phyloP scores from a whole-genome alignment of 352 stramenopile genomes.

The Globisporangium paddicum region DNA sequence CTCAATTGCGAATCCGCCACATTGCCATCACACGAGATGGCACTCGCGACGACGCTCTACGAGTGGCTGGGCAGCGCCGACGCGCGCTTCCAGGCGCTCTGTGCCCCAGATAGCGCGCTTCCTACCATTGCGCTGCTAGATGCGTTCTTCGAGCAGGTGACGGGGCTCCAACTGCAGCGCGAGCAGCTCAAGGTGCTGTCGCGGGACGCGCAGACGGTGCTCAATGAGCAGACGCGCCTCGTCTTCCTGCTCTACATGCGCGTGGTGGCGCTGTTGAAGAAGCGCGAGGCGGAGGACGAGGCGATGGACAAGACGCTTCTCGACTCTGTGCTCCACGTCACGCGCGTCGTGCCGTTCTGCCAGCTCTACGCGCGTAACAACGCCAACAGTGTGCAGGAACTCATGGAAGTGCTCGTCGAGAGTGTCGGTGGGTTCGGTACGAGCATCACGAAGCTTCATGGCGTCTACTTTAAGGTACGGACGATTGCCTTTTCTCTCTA shows the following conservation, averaged over 20 bases:
- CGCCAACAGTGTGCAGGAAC: slow-evolving; percentile 13
- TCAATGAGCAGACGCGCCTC: slow-evolving; percentile 8
- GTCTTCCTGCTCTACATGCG: slow-evolving; percentile 17
- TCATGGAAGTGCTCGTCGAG: slow-evolving; percentile 24
- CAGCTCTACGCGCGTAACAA: slow-evolving; percentile 47
- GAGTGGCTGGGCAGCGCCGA: slow-evolving; percentile 9
- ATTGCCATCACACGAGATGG: not conserved
- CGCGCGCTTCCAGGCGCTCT: slow-evolving; percentile 8
- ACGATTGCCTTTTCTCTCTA: not conserved
- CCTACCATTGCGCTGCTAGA: slow-evolving; percentile 1
- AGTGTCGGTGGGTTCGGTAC: slow-evolving; percentile 17
- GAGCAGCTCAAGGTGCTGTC: slow-evolving; percentile 9
- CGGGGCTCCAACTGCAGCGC: slow-evolving; percentile 5
- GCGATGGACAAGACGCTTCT: slow-evolving; percentile 11
- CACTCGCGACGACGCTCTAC: slow-evolving; percentile 3
- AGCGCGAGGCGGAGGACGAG: not conserved
- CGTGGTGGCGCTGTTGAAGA: slow-evolving; percentile 2
- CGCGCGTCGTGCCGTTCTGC: slow-evolving; percentile 56
- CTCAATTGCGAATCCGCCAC: not conserved
- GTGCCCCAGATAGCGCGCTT: not conserved
- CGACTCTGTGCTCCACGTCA: slow-evolving; percentile 38
- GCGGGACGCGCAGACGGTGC: slow-evolving; percentile 1
- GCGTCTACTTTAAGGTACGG: slow-evolving; percentile 33
- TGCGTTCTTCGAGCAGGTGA: slow-evolving; percentile 10
- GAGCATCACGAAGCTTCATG: slow-evolving; percentile 16